A percentile compares a stretch with the other conserved stretches of the same genome.
These are phyloP conservation scores for Aspergillus clavatus DNA, from an alignment of 2,329 filamentous ascomycete genomes.

Conservation along the genomic window DNA sequence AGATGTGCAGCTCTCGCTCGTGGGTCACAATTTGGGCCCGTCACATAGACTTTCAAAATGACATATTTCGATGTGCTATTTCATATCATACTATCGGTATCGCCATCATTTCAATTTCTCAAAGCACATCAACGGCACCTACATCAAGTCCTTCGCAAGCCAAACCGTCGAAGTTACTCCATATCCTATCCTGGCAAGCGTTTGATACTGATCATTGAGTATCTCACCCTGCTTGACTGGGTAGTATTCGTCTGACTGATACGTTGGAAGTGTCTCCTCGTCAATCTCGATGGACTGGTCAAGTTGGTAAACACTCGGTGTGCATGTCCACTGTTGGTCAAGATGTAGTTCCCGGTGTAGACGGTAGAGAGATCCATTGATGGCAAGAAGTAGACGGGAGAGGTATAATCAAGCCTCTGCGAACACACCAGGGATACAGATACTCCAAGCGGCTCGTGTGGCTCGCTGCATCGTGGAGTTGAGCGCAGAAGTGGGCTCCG, in stretches of 20 bases:
- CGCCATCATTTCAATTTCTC: slow-evolving; percentile 7
- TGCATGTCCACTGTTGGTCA: slow-evolving; percentile 8
- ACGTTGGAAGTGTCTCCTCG: slow-evolving; percentile 18
- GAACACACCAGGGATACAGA: slow-evolving; percentile 1
- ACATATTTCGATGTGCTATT: slow-evolving; percentile 14
- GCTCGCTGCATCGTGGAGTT: slow-evolving; percentile 5
- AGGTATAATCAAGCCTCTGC: slow-evolving; percentile 3
- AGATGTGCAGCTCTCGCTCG: slow-evolving; percentile 17
- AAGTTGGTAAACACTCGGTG: slow-evolving; percentile 3
- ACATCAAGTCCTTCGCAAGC: slow-evolving; percentile 19
- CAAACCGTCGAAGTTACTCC: slow-evolving; percentile 24
- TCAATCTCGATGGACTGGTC: slow-evolving; percentile 13
- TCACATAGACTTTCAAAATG: slow-evolving; percentile 18
- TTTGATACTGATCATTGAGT: slow-evolving; percentile 19
- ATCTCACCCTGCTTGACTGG: slow-evolving; percentile 15
- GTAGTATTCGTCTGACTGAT: slow-evolving; percentile 16
- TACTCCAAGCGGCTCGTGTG: slow-evolving; percentile 2
- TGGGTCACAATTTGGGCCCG: slow-evolving; percentile 7
- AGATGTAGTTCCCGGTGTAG: slow-evolving; percentile 4
- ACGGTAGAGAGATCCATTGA: slow-evolving; percentile 1
- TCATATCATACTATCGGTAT: slow-evolving; percentile 5
- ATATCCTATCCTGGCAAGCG: slow-evolving; percentile 23
- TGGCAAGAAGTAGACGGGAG: slow-evolving; percentile 4
- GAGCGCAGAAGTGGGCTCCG: too few relatives aligned
- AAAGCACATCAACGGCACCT: slow-evolving; percentile 8